Evolutionary conservation across 176 grass and related monocot species (phyloP).

Genomic region (Oryza nivara): DNA sequence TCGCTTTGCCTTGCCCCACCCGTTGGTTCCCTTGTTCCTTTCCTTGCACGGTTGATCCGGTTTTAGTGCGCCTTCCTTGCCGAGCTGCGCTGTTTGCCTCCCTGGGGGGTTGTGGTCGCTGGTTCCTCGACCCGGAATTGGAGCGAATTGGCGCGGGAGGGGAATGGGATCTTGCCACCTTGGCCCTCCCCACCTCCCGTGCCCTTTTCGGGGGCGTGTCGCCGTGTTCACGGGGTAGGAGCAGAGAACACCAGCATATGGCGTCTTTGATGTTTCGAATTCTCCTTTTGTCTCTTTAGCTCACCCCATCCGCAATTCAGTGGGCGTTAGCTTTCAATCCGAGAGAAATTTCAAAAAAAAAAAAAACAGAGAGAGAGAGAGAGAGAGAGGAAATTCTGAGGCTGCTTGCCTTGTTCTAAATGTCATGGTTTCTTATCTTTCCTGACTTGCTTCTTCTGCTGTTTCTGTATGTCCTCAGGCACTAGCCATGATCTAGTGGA

Average conservation of each 20-base stretch:
- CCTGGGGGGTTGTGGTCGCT: not conserved
- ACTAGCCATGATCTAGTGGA: conserved; percentile 23
- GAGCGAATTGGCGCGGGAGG: conserved; percentile 18
- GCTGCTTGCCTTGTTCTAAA: not conserved
- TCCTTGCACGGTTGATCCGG: conserved; percentile 30
- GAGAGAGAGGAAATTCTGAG: no score
- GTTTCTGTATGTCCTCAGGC: not conserved
- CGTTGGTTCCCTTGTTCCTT: no score
- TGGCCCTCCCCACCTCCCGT: not conserved
- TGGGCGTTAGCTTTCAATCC: not conserved
- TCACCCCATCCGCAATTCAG: not conserved
- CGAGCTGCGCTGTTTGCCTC: not conserved
- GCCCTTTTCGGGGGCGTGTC: not conserved
- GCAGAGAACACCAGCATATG: not conserved
- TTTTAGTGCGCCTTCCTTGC: not conserved
- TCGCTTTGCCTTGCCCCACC: not conserved
- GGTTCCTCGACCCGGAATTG: conserved; percentile 23
- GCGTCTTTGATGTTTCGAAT: not conserved
- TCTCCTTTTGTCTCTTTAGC: not conserved
- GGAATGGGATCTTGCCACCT: conserved; percentile 34
- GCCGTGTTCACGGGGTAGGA: conserved; percentile 8
- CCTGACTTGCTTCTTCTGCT: not conserved
- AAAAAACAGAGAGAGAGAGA: not conserved
- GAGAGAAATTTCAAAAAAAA: not conserved
- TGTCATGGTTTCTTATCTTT: not conserved